phyloP scores from a whole-genome alignment of 2,329 filamentous ascomycete genomes.

The Septoria petroselini region DNA sequence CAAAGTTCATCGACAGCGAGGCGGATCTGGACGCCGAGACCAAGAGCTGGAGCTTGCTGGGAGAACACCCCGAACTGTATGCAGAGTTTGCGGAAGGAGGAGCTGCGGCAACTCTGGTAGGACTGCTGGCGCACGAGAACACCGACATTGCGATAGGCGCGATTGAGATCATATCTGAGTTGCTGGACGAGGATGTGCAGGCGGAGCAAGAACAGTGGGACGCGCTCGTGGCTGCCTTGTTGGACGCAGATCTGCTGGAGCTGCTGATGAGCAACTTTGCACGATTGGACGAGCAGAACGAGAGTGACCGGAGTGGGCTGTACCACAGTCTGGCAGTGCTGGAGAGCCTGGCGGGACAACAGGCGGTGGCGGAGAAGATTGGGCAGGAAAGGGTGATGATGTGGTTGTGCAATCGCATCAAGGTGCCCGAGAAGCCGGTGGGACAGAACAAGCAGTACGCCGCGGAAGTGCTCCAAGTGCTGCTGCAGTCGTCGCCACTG shows the following conservation, averaged over 20 bases:
- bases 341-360: constrained; percentile 78
- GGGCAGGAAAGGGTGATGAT: constrained; percentile 67
- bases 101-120: constrained; percentile 70
- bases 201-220: constrained; percentile 80
- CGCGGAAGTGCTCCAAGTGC: constrained; percentile 84
- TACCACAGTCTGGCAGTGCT: constrained; percentile 80
- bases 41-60: constrained; percentile 79
- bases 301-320: constrained; percentile 75
- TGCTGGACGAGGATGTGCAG: constrained; percentile 89
- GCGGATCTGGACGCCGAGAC: constrained; percentile 87
- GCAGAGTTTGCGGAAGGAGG: constrained; percentile 68
- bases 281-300: constrained; percentile 69
- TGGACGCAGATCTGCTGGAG: constrained; percentile 66
- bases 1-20: constrained; percentile 79
- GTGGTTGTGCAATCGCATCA: constrained; percentile 76
- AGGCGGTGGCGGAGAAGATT: constrained; percentile 66
- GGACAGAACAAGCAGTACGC: constrained; percentile 94
- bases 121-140: constrained; percentile 88
- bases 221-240: constrained; percentile 61
- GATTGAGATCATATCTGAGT: constrained; percentile 82
- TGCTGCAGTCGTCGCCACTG: constrained; percentile 69
- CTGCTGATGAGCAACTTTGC: constrained; percentile 74
- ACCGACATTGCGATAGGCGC: constrained; percentile 92
- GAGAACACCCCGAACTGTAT: constrained; percentile 82
- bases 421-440: constrained; percentile 64